Conservation (phyloP, 768 basidiomycete genomes). For the Candolleomyces aberdarensis region DNA sequence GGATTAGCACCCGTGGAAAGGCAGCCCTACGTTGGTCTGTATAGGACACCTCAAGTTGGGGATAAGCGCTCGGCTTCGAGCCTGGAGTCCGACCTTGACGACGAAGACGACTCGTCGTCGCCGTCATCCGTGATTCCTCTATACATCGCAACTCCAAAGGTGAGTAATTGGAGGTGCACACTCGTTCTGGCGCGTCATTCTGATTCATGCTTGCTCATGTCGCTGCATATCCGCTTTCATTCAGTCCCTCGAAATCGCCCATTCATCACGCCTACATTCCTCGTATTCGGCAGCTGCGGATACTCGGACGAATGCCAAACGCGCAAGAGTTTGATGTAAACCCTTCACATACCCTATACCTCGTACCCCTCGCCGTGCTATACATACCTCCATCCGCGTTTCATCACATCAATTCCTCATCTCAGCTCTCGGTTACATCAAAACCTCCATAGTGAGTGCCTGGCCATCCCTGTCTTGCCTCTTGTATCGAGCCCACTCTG, state of each 20-base stretch:
- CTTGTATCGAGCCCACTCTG: no score
- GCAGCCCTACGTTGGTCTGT: not conserved
- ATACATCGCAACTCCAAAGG: not conserved
- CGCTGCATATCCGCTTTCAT: not conserved
- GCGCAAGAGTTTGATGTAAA: not conserved
- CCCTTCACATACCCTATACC: not conserved
- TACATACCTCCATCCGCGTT: no score
- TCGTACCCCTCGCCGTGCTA: no score
- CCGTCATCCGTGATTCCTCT: not conserved
- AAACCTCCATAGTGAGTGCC: no score
- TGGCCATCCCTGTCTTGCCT: no score
- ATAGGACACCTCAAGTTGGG: not conserved
- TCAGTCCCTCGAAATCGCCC: not conserved
- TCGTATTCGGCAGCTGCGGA: not conserved
- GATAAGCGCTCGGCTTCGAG: slow-evolving; percentile 3
- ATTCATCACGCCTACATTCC: not conserved
- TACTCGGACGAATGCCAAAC: not conserved
- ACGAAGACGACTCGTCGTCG: slow-evolving; percentile 1
- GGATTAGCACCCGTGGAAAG: slow-evolving; percentile 1
- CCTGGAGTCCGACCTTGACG: slow-evolving; percentile 3
- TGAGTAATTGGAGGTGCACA: not conserved
- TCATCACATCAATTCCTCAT: no score
- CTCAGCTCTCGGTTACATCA: no score
- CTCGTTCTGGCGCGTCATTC: not conserved
- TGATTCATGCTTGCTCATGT: not conserved